Percentiles rank a stretch among this genome's conserved stretches.
Evolutionary conservation across 2,329 filamentous ascomycete genomes (phyloP).

Genomic region (Aspergillus oerlinghausenensis): DNA sequence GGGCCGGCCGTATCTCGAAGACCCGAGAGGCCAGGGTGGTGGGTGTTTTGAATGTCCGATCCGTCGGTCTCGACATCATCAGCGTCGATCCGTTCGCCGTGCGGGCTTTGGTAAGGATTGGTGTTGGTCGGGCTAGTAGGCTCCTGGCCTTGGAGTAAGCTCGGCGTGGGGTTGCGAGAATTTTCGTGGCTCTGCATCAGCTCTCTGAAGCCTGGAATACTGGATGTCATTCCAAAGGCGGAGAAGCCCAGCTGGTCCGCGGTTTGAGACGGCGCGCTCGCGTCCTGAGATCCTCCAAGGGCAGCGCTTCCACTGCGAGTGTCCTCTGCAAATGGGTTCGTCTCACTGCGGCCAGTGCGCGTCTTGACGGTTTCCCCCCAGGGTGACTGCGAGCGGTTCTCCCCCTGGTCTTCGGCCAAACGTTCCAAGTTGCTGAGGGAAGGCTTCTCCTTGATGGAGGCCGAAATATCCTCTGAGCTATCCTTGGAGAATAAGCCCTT

Average conservation of each 20-base stretch:
- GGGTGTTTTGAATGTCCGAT: slow-evolving; percentile 48
- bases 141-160: slow-evolving; percentile 52
- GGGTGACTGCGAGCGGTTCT: slow-evolving; percentile 45
- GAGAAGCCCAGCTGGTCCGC: slow-evolving; percentile 55
- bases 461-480: slow-evolving; percentile 59
- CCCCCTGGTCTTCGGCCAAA: slow-evolving; percentile 48
- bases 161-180: slow-evolving; percentile 53
- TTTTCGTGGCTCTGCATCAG: slow-evolving; percentile 55
- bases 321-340: slow-evolving; percentile 46
- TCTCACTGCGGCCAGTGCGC: slow-evolving; percentile 45
- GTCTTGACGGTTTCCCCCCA: slow-evolving; percentile 49
- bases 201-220: slow-evolving; percentile 54
- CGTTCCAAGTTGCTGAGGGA: slow-evolving; percentile 51
- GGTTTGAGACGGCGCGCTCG: slow-evolving; percentile 48
- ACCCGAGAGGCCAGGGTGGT: slow-evolving; percentile 50
- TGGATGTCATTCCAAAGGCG: slow-evolving; percentile 57
- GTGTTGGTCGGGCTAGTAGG: slow-evolving; percentile 89
- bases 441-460: slow-evolving; percentile 51
- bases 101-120: slow-evolving; percentile 91
- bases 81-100: slow-evolving; percentile 65
- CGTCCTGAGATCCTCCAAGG: slow-evolving; percentile 70
- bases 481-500: slow-evolving; percentile 81
- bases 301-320: slow-evolving; percentile 60
- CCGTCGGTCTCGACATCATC: slow-evolving; percentile 56
- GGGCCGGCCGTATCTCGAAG: slow-evolving; percentile 48